Evolutionary conservation across 1,284 basidiomycete genomes (phyloP).

Genomic region (Coniophora puteana): DNA sequence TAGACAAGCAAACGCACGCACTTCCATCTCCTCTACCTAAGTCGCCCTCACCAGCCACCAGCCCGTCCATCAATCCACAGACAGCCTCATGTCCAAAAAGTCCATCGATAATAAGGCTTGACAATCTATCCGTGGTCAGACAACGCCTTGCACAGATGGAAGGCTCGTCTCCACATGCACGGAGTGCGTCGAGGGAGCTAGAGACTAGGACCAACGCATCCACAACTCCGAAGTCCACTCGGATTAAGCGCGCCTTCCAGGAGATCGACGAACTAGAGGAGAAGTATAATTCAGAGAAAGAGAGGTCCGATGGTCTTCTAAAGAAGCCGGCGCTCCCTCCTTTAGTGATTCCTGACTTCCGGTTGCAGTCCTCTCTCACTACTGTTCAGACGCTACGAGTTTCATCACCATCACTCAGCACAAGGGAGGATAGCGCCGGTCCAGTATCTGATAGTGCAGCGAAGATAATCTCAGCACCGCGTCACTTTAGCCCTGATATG

Average conservation of each 20-base stretch:
- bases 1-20: conserved; percentile 17
- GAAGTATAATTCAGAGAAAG: conserved; percentile 3
- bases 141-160: conserved; percentile 49
- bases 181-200: conserved; percentile 13
- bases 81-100: conserved; percentile 33
- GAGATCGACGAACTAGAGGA: conserved; percentile 23
- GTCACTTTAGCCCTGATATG: no score
- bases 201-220: conserved; percentile 14
- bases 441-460: conserved; percentile 7
- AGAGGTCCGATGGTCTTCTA: background rate
- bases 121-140: conserved; percentile 46
- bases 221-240: conserved; percentile 15
- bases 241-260: conserved; percentile 16
- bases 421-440: conserved; percentile 20
- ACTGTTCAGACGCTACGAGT: no score
- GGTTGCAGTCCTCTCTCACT: conserved; percentile 7
- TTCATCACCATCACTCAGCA: no score
- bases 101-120: conserved; percentile 51
- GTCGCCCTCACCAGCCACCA: conserved; percentile 24
- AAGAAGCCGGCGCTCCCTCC: conserved; percentile 23
- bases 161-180: conserved; percentile 19
- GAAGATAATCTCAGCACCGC: no score
- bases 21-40: conserved; percentile 15
- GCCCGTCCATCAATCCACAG: conserved; percentile 16
- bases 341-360: conserved; percentile 21